Evolutionary conservation across 768 basidiomycete genomes (phyloP), one percentile per base, ranked within the genome.

Genomic region (Xerocomellus chrysenteron): DNA sequence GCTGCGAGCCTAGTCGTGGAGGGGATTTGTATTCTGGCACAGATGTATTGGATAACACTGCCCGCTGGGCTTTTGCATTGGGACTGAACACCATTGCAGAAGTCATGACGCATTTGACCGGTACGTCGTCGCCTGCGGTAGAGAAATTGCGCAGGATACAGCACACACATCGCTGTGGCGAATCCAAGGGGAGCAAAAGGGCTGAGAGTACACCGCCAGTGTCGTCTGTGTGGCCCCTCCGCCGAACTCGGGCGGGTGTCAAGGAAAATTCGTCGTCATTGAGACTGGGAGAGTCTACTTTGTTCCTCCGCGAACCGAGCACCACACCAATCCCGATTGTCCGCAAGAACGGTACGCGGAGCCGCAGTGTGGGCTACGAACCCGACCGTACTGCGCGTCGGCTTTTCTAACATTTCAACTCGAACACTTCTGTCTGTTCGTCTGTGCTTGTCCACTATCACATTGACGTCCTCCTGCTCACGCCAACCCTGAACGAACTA

Each of bases 151-250:
- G 64, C 47, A 62, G 46, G 52, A 55, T 71, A 47, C 69, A 62
- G 21, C 48, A 17, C 10, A 10, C 19, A 4, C 35, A 28, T 2
- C 37, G 2, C n/a, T 43, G 40, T 48, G 42, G 35, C 37, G 43
- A 47, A 30, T 39, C 33, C 1, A 47, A 48, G 11, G n/a, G 32
- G 26, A 40, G 43, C 8, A 70, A 68, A 50, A 60, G 70, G 33
- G 62, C 71, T 47, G 70, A 70, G 54, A 71, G 70, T 11, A 68
- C 70, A 5, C 70, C 70, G 0, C 62, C 70, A 12, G 69, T 66
- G 5, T 58, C 69, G 9, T 57, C 63, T 19, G 59, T 30, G 14
- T 73, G 71, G 64, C 40, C 47, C 21, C 19, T 36, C 24, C 58
- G 57, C 24, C 53, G 46, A 39, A 46, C 56, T 42, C 60, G 67